Evolutionary conservation across 2,329 filamentous ascomycete genomes (phyloP), one percentile per base, ranked within the genome.

Genomic region (Hawksworthiomyces lignivorus): DNA sequence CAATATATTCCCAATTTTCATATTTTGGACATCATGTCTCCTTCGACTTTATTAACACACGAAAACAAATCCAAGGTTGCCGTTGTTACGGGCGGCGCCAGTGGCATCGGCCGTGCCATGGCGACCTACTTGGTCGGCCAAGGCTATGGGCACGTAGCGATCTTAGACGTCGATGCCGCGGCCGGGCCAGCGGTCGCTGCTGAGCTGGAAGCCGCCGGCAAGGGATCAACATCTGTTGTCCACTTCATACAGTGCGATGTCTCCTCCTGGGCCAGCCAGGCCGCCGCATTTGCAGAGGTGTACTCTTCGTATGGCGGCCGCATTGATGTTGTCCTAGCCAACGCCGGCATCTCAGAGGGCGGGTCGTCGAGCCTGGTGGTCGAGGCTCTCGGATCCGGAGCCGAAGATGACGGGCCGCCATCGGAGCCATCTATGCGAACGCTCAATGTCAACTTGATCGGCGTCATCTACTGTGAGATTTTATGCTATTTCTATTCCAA

Each of bases 311-410:
- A 34, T 20, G 51, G 54, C 18, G 54, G 54, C 7, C 39, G 41
- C 10, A 45, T 73, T 15, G 68, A 73, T 43, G 48, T 70, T 4
- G 68, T 72, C 7, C 63, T 71, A 52, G 69, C 69, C 20, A 73
- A 73, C 48, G 69, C 70, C 0, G 70, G 69, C 1, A 62, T 73
- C 26, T 65, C 65, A 0, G 65, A 67, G 51, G 57, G 61, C 39
- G 65, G 61, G 2, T 39, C 38, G 4, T 58, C 55, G 29, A 56
- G 53, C 15, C 29, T 61, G 7, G 49, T 47, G 21, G 43, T 44
- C 1, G 51, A 66, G 9, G 47, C 35, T 6, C 7, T 30, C 14
- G 32, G 10, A 3, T 31, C 22, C 36, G 41, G 39, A 24, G 50
- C 51, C 9, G 57, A 55, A 3, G 55, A 47, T 12, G 24, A 26